These are phyloP conservation scores for Knufia petricola DNA, from an alignment of 2,329 filamentous ascomycete genomes.

Conservation along the genomic window DNA sequence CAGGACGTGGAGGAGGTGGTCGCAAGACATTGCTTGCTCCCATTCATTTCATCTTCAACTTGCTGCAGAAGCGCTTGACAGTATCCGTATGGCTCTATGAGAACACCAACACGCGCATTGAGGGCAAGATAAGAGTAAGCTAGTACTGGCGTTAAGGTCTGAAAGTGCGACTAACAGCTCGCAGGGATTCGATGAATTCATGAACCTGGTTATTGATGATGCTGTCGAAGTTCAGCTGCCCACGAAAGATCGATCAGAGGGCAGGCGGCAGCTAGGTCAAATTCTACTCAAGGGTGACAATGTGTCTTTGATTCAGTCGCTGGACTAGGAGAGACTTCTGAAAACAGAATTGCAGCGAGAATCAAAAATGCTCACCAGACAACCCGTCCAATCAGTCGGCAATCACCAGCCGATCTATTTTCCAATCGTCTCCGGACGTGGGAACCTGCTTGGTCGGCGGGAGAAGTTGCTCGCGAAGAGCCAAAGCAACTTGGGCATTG, in stretches of 20 bases:
- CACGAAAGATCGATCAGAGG: constrained; percentile 72
- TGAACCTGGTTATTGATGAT: constrained; percentile 96
- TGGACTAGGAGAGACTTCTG: constrained; percentile 27
- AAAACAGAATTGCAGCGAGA: constrained; percentile 9
- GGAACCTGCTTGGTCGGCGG: constrained; percentile 57
- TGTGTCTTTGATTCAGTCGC: constrained; percentile 65
- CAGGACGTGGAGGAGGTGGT: constrained; percentile 46
- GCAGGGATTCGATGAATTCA: constrained; percentile 98
- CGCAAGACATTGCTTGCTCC: constrained; percentile 63
- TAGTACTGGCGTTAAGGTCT: background rate
- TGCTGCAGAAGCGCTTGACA: constrained; percentile 71
- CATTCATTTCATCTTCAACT: constrained; percentile 89
- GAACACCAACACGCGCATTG: constrained; percentile 85
- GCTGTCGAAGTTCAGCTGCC: constrained; percentile 83
- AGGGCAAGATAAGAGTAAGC: constrained; percentile 86
- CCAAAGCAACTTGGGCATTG: constrained; percentile 56
- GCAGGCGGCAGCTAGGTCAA: constrained; percentile 73
- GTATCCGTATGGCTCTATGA: constrained; percentile 97
- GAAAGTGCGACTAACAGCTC: constrained; percentile 11
- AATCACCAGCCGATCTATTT: constrained; percentile 60
- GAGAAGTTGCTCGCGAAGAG: constrained; percentile 77
- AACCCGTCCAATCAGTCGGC: constrained; percentile 11
- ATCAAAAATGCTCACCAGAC: background rate
- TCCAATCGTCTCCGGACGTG: constrained; percentile 65
- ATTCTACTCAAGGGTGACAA: constrained; percentile 84